Conservation (phyloP, 352 stramenopile species). For the Pelagophyceae sp. region DNA sequence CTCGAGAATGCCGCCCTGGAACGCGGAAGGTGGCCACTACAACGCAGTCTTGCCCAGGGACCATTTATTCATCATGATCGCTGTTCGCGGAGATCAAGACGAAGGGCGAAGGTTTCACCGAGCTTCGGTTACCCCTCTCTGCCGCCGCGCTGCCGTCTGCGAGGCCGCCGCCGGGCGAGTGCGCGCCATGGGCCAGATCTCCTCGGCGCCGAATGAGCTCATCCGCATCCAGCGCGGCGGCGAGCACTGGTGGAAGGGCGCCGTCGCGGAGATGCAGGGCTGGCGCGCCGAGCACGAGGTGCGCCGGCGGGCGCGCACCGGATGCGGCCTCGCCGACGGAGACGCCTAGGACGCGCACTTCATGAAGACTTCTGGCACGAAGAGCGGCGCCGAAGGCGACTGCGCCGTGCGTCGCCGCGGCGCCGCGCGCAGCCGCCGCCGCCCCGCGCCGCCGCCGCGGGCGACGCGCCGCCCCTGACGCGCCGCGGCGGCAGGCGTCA, state of each 20-base stretch:
- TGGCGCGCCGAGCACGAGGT: constrained; percentile 13
- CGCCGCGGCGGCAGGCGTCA: no score
- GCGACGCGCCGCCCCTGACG: no score
- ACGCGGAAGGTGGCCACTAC: no score
- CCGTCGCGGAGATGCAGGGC: constrained; percentile 19
- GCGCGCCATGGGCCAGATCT: constrained; percentile 14
- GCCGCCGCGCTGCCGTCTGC: no score
- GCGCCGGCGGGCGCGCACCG: no score
- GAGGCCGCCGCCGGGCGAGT: not conserved
- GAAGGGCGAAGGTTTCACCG: no score
- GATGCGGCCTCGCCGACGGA: not conserved
- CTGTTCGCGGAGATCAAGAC: no score
- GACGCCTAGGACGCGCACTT: constrained; percentile 19
- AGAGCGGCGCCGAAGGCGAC: not conserved
- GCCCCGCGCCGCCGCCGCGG: no score
- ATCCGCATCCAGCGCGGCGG: constrained; percentile 14
- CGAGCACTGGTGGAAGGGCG: not conserved
- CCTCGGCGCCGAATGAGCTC: not conserved
- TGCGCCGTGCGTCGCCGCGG: not conserved
- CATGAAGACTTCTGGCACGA: not conserved
- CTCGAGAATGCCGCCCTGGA: no score
- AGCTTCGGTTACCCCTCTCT: no score
- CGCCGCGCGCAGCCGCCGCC: not conserved
- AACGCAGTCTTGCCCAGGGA: no score
- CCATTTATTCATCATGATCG: no score